Evolutionary conservation across 1,139 yeast species (phyloP).

Genomic region (Entelexis paramagnoliae): DNA sequence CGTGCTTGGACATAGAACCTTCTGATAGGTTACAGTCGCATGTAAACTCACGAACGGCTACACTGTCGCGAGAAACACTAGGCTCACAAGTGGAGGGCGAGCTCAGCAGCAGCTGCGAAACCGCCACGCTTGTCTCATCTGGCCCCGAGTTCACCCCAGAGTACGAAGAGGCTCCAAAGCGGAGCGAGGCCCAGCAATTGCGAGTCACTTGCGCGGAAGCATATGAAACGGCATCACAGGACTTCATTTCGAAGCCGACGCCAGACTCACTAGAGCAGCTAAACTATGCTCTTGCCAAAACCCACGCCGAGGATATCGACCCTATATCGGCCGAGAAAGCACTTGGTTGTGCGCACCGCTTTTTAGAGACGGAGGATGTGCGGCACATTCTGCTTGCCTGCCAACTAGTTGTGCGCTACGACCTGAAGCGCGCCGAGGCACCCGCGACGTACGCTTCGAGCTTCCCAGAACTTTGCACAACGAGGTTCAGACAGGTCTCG

Average conservation of each 20-base stretch:
- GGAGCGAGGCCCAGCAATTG: not conserved
- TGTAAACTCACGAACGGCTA: too few relatives aligned
- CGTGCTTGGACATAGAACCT: too few relatives aligned
- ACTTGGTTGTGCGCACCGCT: not conserved
- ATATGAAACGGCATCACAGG: not conserved
- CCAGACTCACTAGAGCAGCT: not conserved
- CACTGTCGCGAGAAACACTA: too few relatives aligned
- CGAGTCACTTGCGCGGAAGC: not conserved
- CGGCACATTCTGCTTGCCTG: constrained; percentile 3
- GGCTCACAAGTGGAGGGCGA: not conserved
- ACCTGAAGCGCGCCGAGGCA: constrained; percentile 1
- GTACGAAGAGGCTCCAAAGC: not conserved
- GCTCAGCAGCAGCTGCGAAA: not conserved
- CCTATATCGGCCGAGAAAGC: not conserved
- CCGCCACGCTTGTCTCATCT: not conserved
- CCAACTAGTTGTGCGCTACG: constrained; percentile 5
- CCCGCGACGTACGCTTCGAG: not conserved
- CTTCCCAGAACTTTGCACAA: constrained; percentile 5
- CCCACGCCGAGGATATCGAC: not conserved
- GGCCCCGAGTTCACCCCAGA: not conserved
- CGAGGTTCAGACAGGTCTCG: constrained; percentile 6
- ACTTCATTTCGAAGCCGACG: not conserved
- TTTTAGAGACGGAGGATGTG: not conserved
- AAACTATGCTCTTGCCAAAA: not conserved
- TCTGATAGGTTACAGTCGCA: too few relatives aligned